Evolutionary conservation across 192 early-diverging fungal species (phyloP).

Genomic region (Pilobolus umbonatus): DNA sequence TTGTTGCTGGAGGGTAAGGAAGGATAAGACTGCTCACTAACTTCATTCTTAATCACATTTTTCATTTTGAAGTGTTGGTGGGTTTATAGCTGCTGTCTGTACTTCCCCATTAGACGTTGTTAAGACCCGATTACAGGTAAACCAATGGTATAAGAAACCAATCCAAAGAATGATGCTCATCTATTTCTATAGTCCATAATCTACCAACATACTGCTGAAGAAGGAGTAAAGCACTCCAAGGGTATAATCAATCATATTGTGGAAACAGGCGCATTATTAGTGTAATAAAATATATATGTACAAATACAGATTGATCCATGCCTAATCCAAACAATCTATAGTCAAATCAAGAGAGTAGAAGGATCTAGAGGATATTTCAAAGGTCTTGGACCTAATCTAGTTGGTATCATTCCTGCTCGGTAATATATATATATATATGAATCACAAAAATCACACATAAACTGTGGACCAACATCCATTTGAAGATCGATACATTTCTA

Average conservation of each 20-base stretch:
- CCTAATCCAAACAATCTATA: conserved; percentile 2
- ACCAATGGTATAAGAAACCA: neutral
- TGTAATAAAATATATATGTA: conserved; percentile 22
- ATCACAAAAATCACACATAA: too few relatives aligned
- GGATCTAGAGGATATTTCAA: conserved; percentile 86
- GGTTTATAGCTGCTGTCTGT: conserved; percentile 76
- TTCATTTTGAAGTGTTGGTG: conserved; percentile 50
- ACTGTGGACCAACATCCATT: too few relatives aligned
- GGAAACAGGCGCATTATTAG: conserved; percentile 42
- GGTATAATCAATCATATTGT: conserved; percentile 48
- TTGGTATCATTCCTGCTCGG: conserved; percentile 93
- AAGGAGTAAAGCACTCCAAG: too few relatives aligned
- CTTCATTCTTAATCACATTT: neutral
- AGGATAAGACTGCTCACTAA: neutral
- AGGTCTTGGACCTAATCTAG: conserved; percentile 88
- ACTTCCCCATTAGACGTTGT: conserved; percentile 94
- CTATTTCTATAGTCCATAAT: conserved; percentile 30
- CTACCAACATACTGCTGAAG: conserved; percentile 31
- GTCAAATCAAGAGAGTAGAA: conserved; percentile 64
- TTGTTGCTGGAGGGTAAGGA: conserved; percentile 52
- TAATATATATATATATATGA: too few relatives aligned
- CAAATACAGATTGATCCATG: neutral
- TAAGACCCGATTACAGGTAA: conserved; percentile 88
- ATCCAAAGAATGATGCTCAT: neutral
- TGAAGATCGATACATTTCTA: conserved; percentile 92